A percentile compares a stretch with the other conserved stretches of the same genome.
Conservation (phyloP, 1,284 basidiomycete genomes). For the Irpex lacteus region DNA sequence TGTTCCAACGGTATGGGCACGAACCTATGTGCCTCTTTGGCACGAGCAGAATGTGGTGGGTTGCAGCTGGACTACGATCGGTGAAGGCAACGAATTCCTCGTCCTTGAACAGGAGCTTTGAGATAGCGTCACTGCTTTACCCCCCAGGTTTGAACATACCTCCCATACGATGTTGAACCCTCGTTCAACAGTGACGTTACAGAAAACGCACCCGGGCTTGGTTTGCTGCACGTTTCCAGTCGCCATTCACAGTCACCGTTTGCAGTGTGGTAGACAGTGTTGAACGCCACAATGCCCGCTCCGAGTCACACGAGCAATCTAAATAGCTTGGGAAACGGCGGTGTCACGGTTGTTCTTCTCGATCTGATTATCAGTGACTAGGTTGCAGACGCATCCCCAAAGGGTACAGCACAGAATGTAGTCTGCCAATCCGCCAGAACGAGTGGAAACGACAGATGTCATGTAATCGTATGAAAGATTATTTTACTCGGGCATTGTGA, state of each 20-base stretch:
- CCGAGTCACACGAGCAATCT: no score
- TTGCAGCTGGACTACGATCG: slow-evolving; percentile 56
- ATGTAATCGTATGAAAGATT: no score
- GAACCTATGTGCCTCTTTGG: slow-evolving; percentile 56
- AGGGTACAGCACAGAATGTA: no score
- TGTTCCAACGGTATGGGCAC: slow-evolving; percentile 9
- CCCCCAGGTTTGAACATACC: slow-evolving; percentile 29
- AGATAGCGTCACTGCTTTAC: not conserved
- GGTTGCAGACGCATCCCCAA: no score
- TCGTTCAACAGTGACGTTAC: slow-evolving; percentile 42
- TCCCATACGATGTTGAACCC: slow-evolving; percentile 58
- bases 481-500: no score
- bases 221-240: not conserved
- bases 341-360: not conserved
- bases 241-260: not conserved
- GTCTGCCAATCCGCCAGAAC: no score
- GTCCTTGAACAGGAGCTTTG: slow-evolving; percentile 35
- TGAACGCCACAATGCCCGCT: not conserved
- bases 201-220: slow-evolving; percentile 42
- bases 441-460: no score
- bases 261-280: not conserved
- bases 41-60: slow-evolving; percentile 57
- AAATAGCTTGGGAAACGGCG: not conserved
- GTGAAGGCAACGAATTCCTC: slow-evolving; percentile 54
- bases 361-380: not conserved